Evolutionary conservation across 441 rosid genomes (phyloP), one percentile per base, ranked within the genome.

Genomic region (Francoa sonchifolia): DNA sequence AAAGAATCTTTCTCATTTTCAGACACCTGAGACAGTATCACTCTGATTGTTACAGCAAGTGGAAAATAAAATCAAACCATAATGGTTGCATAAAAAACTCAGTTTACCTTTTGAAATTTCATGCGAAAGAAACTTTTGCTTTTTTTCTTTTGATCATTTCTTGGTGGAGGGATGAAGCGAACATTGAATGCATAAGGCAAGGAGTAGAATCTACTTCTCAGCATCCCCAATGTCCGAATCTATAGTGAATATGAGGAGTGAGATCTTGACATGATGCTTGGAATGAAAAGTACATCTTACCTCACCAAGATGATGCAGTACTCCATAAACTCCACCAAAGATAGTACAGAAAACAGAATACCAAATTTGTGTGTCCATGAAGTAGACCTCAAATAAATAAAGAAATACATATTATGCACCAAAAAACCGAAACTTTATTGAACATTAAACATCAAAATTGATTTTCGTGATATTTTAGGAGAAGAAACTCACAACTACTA

Each of bases 351-450:
- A 92, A 50, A 92, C 99, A 59, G 96, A 92, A 75, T 92, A 92
- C 99, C 99, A 92, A 21, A 92, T 92, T 57, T 92, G 99, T 20
- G 95, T 72, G 61, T 90, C 99, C 99, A 90, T 90, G 62, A 90
- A 90, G 62, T 86, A 90, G 52, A 90, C 99, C 96, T 90, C 57
- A 48, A 52, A 60, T 46, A 62, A 57, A 40, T 33, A 28, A 47
- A 9, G 13, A 54, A 22, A 44, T 7, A 27, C 48, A 36, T 33
- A 14, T 9, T 39, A 41, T 18, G 38, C 25, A 39, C 13, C 34
- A 13, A 13, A 37, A 1, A 29, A 25, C 32, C 28, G 29, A 36
- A 25, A 35, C 15, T n/a, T n/a, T n/a, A n/a, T 38, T 11, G 42
- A 38, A 38, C 10, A 13, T 11, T 38, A 28, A 5, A 14, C 12